Evolutionary conservation across 331 rosid genomes (phyloP), one percentile per base, ranked within the genome.

Genomic region (Malus hybrid): DNA sequence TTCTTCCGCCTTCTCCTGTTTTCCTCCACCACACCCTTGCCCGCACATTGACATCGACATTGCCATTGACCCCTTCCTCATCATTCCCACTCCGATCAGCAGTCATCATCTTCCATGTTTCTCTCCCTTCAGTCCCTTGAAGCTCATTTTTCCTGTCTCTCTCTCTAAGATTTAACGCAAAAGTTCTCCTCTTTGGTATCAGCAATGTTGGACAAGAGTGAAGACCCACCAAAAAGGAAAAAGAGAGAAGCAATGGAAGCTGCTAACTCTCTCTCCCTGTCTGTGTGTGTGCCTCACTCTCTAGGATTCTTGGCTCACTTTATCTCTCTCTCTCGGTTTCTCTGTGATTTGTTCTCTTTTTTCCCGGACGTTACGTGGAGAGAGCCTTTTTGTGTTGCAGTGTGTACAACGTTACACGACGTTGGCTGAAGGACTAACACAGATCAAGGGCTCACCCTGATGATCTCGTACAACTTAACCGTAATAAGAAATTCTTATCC

Each of bases 1-100:
- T 2, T 19, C 55, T 32, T 86, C 85, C 13, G 24, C 3, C 24
- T 15, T 42, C 34, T 84, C 85, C 70, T 48, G 68, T 19, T 5
- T 9, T 46, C 18, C 33, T 4, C 30, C 20, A 6, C 19, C 76
- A 7, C 3, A 2, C 1, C 80, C 84, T 20, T 82, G 70, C 56
- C 77, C 39, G 3, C 55, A 13, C 36, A 5, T 16, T 56, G 55
- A 71, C 29, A 22, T 58, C 65, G 12, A 28, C 48, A 30, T 63
- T 63, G 16, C 2, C 67, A 63, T 63, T 18, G 20, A 63, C 9
- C 33, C 33, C 33, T 60, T 60, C 65, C 15, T 60, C 65, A 70
- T 9, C 74, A 29, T 50, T 58, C 24, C 33, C 28, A 57, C 34
- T 71, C 10, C 8, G 33, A 12, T 24, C 65, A 60, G 32, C 15